Base-by-base conservation (phyloP, 805 yeast genomes). In the Ogataea minuta region DNA sequence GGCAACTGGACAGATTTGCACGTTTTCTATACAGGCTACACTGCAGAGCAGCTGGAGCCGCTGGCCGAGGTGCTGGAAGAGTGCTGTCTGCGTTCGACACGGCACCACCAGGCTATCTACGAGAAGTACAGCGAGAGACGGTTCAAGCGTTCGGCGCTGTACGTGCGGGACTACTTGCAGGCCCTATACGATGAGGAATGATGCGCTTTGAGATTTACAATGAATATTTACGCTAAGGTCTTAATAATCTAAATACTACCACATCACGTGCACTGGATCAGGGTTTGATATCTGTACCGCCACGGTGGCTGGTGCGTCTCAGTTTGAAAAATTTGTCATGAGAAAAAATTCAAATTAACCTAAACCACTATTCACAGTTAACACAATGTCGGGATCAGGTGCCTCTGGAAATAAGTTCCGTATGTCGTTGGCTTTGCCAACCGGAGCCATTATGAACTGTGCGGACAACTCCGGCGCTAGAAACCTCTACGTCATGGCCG, bases 391-490 rank as follows among this genome's bases (percentile, higher is more conserved):
- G 68, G 84, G 85, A 69, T 79, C 85, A 72, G 95, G 95, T 81
- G 93, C 96, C 78, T 87, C 95, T 74, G 97, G 99, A 81, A 93
- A 89, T 84, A 91, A 91, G 81, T 93, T 84, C 88, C 89, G 97
- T 79, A 88, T 91, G 86, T 89, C 99, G 93, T 88, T 93, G 78
- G 99, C 95, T 83, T 85, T 93, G 71, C 99, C 99, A 78, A 84
- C 80, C 63, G 99, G 98, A 76, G 99, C 99, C 75, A 88, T 93
- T 74, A 84, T 93, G 79, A 95, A 95, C 90, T 93, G 99, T 81
- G 90, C 95, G 76, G 99, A 93, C 75, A 93, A 93, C 96, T 79
- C 95, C 66, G 99, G 99, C 81, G 99, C 99, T 67, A 90, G 98
- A 81, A 91, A 90, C 87, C 84, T 93, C 67, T 87, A 89, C 84